Evolutionary conservation across 306 rosid species (phyloP), one percentile per base, ranked within the genome.

Genomic region (Castanea mollissima): DNA sequence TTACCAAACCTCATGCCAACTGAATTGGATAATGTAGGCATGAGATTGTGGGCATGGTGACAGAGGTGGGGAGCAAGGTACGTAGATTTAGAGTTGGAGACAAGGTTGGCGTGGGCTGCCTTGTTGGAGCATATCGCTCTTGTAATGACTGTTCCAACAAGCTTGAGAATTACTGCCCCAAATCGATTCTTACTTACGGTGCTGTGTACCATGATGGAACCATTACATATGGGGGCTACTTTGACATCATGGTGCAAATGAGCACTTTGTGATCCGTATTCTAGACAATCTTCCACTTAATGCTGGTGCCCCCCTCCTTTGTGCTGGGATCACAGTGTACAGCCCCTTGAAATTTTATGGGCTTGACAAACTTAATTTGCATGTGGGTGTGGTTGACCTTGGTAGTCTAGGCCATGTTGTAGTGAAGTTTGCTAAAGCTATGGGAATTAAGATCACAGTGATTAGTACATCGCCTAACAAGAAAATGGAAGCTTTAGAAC

Each of bases 391-490:
- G 19, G 83, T 73, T 20, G 83, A 78, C 56, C 82, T 79, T 4
- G 82, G 82, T 19, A 79, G 83, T 20, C 58, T 80, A 5, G 83
- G 83, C 41, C 83, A 80, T 44, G 62, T 75, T 0, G 84, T 80
- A 1, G 80, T 80, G 52, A 80, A 80, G 41, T 80, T 80, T 7
- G 80, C 79, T n/a, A 80, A 68, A 74, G 84, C 84, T 35, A 64
- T 80, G 21, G 84, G 84, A 12, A 44, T 29, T 67, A 80, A 56
- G 75, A 79, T 80, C 8, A 80, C 76, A 20, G 79, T 80, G 41
- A 75, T 80, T 21, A 75, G 84, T 46, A 80, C 84, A 21, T 80
- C 84, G 1, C 79, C 56, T 8, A 15, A 54, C 14, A 70, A 70
- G 49, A 60, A 76, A 57, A n/a, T 46, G 74, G 85, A 82, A 68